Base-by-base conservation (phyloP, 768 basidiomycete species). In the Leccinum subgranulosum region DNA sequence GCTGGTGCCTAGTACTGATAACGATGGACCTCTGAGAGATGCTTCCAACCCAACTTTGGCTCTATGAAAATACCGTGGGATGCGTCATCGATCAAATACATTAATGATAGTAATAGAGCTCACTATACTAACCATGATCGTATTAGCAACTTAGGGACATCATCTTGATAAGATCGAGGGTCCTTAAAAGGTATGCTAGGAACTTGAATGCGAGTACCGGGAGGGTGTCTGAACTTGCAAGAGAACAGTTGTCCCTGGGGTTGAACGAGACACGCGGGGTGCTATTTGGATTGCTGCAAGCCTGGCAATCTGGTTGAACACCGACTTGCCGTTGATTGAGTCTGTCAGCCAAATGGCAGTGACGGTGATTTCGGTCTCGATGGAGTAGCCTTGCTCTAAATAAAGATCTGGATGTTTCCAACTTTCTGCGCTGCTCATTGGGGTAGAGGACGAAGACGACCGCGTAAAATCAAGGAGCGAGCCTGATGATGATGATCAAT, bases 281-380 rank as follows among this genome's bases (percentile, higher is more conserved):
- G 21, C 31, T 28, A n/a, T 31, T 17, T 29, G n/a, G 36, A 39
- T 36, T 15, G 12, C 49, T 33, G 31, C 12, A 33, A 33, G 31
- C 43, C 27, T 51, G 58, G 28, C 27, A 29, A 59, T 59, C 50
- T 27, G 12, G 27, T 21, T 33, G 57, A 39, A 51, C 10, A 25
- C 43, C 34, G 25, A n/a, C 19, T 19, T 12, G 15, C 6, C 34
- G 25, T n/a, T 7, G 28, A 19, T 9, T 21, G 19, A 2, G 29
- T 19, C 29, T 33, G 27, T 25, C 34, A 17, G 25, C 2, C 36
- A 21, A 21, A 9, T 6, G 43, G 62, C 51, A 25, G 47, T n/a
- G 47, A 25, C 27, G 41, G 41, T 6, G 23, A 14, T 5, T 25
- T 33, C 53, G 34, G 11, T 51, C 11, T 17, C 7, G 6, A 36